These are phyloP conservation scores for Irpex sp. DNA, from an alignment of 1,284 basidiomycete genomes.

Conservation along the genomic window DNA sequence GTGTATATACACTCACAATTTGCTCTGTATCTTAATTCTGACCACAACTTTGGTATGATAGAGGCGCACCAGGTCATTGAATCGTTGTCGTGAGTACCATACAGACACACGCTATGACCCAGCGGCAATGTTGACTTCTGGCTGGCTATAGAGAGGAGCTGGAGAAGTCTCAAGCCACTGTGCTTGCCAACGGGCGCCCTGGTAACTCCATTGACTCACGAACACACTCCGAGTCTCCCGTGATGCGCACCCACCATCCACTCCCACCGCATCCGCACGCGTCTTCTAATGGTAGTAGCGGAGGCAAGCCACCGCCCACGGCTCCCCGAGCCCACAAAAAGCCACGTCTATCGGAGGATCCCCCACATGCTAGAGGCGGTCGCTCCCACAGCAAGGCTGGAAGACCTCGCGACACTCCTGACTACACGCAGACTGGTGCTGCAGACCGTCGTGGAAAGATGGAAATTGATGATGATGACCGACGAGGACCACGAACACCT, in stretches of 20 bases:
- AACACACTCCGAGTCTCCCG: constrained; percentile 35
- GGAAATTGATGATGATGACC: constrained; percentile 56
- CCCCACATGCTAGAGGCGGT: constrained; percentile 23
- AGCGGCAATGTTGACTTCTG: too few species aligned
- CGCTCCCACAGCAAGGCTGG: constrained; percentile 24
- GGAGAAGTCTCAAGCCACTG: constrained; percentile 65
- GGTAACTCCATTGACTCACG: constrained; percentile 32
- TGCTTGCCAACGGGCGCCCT: constrained; percentile 40
- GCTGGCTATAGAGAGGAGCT: constrained; percentile 45
- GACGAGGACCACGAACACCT: constrained; percentile 11
- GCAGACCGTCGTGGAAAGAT: constrained; percentile 42
- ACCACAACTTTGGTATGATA: constrained; percentile 22
- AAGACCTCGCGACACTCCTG: constrained; percentile 26
- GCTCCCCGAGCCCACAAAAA: constrained; percentile 77
- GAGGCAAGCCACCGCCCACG: constrained; percentile 62
- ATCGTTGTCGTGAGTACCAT: constrained; percentile 53
- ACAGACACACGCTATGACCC: background rate
- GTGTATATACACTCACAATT: constrained; percentile 21
- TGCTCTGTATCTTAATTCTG: background rate
- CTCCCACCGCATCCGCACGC: constrained; percentile 16
- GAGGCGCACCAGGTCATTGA: constrained; percentile 72
- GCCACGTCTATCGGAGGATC: constrained; percentile 55
- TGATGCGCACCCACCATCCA: constrained; percentile 34
- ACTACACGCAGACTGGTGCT: constrained; percentile 35
- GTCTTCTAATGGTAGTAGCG: constrained; percentile 25